Evolutionary conservation across 768 basidiomycete genomes (phyloP), one percentile per base, ranked within the genome.

Genomic region (Exsudoporus frostii): DNA sequence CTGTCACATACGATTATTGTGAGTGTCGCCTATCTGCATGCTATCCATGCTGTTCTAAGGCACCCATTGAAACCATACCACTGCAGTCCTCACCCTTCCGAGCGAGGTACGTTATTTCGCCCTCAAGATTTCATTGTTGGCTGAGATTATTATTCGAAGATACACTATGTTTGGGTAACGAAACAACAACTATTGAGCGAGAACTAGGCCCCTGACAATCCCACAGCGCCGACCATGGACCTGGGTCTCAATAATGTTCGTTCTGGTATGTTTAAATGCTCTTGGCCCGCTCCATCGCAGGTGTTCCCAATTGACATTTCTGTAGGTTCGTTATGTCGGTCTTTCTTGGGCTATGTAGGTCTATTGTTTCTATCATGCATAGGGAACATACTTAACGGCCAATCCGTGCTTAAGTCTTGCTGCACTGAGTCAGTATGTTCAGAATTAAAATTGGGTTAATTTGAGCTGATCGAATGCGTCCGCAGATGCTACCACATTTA

Each of bases 141-240:
- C 7, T 49, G 29, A 49, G 8, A 1, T 17, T 19, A 4, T 20
- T 9, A 4, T 20, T 9, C 5, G 14, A 39, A 60, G 58, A 17
- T 60, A 42, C 32, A 54, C 0, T 58, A 54, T 42, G 15, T 58
- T 37, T 58, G 58, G 58, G 58, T 59, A 11, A 25, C 48, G 11
- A 17, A 14, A 1, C 10, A 7, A 25, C 33, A 32, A 22, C 19
- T 11, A 30, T 20, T 13, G 0, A 32, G 14, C 19, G 1, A 5
- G n/a, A 6, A 14, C 27, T 19, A 15, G 5, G 14, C 9, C 14
- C 1, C 8, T 47, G 24, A 55, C 10, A 10, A 5, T 20, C 3
- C 17, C 4, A 7, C n/a, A 57, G 56, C 11, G 38, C 14, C 38
- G 17, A 45, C 24, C 22, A 0, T 57, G 56, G 56, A 50, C 53